Evolutionary conservation across 257 asterid genomes (phyloP), one percentile per base, ranked within the genome.

Genomic region (Gardenia jasminoides): DNA sequence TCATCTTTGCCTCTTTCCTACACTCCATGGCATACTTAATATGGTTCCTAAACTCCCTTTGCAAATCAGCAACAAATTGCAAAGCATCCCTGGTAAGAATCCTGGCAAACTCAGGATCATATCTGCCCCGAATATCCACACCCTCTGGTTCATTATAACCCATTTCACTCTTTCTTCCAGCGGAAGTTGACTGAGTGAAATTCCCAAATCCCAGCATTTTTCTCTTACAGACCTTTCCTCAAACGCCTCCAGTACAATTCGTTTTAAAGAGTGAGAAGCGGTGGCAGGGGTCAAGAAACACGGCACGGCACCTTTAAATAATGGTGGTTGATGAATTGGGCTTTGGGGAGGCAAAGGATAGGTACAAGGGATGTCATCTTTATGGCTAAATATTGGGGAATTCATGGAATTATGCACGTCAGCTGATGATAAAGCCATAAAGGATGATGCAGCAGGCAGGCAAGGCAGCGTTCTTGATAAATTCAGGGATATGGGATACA

Each of bases 91-190:
- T 87, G 0, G 83, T 89, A 1, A 93, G 84, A 79, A 96, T 84
- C 0, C 77, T 79, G 0, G 94, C 92, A 66, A 90, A 92, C 12
- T 90, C 96, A 0, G 89, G 75, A 76, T 96, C 98, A 73, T 88
- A 92, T 82, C 96, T 76, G 15, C 99, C 99, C 86, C 97, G 84
- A 6, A 96, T 68, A 77, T 91, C 95, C 2, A 92, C 96, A 12
- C 99, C 98, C 79, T 91, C 96, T 6, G 98, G 91, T 33, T 78
- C 92, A 79, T 96, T 97, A 80, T 96, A 96, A 0, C 89, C 92
- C 77, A 76, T 82, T 0, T 70, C 78, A 22, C 39, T 50, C 31
- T 78, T 87, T 82, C 52, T 86, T n/a, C 68, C 86, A 7, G 86
- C 16, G 22, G 85, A 85, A 19, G 80, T 13, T n/a, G 75, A 13